Base-by-base conservation (phyloP, 768 basidiomycete species). In the Leccinum uliginosum region DNA sequence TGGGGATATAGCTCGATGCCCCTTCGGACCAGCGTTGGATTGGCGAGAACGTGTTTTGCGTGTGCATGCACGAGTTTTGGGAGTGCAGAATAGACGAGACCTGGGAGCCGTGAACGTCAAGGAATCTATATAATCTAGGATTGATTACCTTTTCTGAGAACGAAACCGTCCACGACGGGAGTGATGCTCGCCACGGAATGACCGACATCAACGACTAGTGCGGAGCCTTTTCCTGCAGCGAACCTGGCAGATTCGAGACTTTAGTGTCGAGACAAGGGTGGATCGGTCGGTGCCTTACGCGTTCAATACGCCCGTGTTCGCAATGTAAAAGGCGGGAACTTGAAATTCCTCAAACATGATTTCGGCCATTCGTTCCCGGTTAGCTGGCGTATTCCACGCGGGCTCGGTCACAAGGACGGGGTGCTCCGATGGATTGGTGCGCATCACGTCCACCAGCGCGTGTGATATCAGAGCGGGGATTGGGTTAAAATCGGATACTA, bases 301-400 rank as follows among this genome's bases (percentile, higher is more conserved):
- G 69, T 91, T 95, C 55, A 98, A 74, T 14, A 98, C 96, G 21
- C 91, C 89, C 23, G 90, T 90, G 68, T 98, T 97, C 15, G 95
- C 93, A 38, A 96, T 90, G 70, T 98, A 99, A 74, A 96, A 94
- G 3, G 95, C 97, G 9, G 97, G 96, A 7, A 88, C 89, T 48
- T 91, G 78, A 64, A 97, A 96, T 63, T 96, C 89, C 73, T 99
- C 97, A 66, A 98, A 98, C 86, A 97, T 91, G 48, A 97, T 89
- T 74, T 98, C 93, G 11, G 93, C 91, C 87, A 98, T 91, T 54
- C 88, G 82, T 75, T 98, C 93, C 58, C 96, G 78, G 67, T 97
- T 93, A n/a, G 85, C 85, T 21, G 85, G 78, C 0, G 93, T 91
- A 69, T 98, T 98, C 97, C 97, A 99, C 3, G 94, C 87, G 7